Base-by-base conservation (phyloP, 306 rosid species). In the Erythrophleum fordii region DNA sequence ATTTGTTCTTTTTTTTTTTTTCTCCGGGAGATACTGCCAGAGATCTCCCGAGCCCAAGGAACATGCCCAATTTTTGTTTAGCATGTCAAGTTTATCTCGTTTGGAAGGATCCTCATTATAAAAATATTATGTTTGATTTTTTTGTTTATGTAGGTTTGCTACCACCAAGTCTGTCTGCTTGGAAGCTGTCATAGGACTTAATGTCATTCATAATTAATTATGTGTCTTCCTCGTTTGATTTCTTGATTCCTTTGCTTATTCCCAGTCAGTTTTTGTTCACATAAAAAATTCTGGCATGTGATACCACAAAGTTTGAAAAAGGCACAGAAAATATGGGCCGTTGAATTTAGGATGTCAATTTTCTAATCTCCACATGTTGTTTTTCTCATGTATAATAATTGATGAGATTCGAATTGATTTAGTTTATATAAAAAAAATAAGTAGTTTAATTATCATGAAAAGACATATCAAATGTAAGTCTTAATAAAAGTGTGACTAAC, bases 181-280 rank as follows among this genome's bases (percentile, higher is more conserved):
- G 87, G 91, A 86, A 85, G 88, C 87, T 89, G 93, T 90, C 93
- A 87, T 84, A 79, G 89, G 87, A 86, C 81, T 85, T 85, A 88
- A 86, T 86, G 88, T 88, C 96, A 86, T 85, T 82, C 89, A 82
- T 90, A 89, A 89, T 26, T 26, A 58, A 58, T 85, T 83, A 83
- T 86, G 82, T 84, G 81, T 84, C 73, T 51, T 79, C 62, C 89
- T 77, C 25, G 11, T 69, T 72, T 67, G 60, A 60, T 70, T 85
- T 77, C 62, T 81, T 86, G 61, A 78, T 85, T 81, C 83, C 86
- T 61, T 73, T 67, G n/a, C 69, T 69, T n/a, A 78, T 83, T 90
- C 85, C 77, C 69, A 71, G 58, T 80, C 82, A 77, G 83, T 76
- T 89, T 77, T 74, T 62, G 35, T 65, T 77, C 73, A 53, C 49